Percentiles rank a stretch among this genome's conserved stretches.
Conservation (phyloP, 164 flowering plant genomes). For the Vitis vinifera region DNA sequence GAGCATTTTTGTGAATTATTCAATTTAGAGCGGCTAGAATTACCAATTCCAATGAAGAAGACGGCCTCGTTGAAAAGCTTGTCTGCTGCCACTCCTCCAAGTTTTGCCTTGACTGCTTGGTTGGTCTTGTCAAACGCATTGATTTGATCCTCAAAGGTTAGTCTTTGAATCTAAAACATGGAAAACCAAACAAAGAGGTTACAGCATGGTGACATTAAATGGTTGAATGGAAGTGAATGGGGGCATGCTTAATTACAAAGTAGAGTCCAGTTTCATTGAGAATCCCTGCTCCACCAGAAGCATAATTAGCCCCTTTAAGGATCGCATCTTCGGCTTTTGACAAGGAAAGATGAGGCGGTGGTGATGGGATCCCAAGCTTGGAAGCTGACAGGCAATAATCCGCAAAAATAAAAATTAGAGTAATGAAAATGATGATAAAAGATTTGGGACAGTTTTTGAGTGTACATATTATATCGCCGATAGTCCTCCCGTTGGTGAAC, state of each 20-base stretch:
- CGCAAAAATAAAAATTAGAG: neutral
- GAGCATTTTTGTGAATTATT: too few relatives aligned
- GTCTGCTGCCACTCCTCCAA: slow-evolving; percentile 57
- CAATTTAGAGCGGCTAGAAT: neutral
- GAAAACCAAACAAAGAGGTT: neutral
- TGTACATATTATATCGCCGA: slow-evolving; percentile 67
- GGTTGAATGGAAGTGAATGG: too few relatives aligned
- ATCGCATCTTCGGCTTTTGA: slow-evolving; percentile 46
- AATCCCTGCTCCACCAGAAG: slow-evolving; percentile 96
- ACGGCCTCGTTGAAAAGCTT: slow-evolving; percentile 54
- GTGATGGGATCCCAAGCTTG: slow-evolving; percentile 66
- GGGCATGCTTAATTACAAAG: slow-evolving; percentile 41
- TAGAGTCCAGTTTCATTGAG: slow-evolving; percentile 78
- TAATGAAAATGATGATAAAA: neutral
- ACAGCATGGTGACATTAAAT: neutral
- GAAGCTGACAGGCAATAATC: slow-evolving; percentile 40
- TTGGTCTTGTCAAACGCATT: slow-evolving; percentile 48
- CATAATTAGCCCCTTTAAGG: slow-evolving; percentile 75
- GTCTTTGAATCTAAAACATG: slow-evolving; percentile 56
- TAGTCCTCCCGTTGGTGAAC: slow-evolving; percentile 78
- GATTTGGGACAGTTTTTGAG: neutral
- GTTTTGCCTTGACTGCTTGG: slow-evolving; percentile 43
- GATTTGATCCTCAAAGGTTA: slow-evolving; percentile 79
- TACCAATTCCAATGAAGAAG: slow-evolving; percentile 79
- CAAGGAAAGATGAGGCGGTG: slow-evolving; percentile 78